phyloP scores from a whole-genome alignment of 345 rosid species.

The Camelina sativa region DNA sequence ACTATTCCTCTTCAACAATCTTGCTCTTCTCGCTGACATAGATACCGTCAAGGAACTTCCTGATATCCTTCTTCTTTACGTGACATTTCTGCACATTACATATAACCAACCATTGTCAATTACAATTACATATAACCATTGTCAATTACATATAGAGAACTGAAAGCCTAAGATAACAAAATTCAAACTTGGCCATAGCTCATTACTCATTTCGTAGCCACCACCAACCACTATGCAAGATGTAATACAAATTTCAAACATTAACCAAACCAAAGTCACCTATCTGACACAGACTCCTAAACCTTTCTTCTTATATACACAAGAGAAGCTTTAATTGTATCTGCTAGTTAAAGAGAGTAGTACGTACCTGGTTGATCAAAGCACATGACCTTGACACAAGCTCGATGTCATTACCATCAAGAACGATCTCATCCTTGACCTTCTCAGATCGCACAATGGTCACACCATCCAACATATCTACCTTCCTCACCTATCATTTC shows the following conservation, averaged over 20 bases:
- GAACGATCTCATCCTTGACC: conserved; percentile 64
- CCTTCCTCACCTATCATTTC: conserved; percentile 57
- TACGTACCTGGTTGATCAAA: conserved; percentile 59
- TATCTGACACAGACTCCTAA: background rate
- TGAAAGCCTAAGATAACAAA: too few species aligned
- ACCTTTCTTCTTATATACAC: background rate
- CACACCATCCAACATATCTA: conserved; percentile 67
- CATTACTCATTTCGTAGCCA: too few species aligned
- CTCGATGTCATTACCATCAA: conserved; percentile 70
- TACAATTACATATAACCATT: too few species aligned
- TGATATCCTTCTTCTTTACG: conserved; percentile 69
- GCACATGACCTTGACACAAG: conserved; percentile 69
- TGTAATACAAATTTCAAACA: background rate
- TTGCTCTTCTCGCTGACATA: conserved; percentile 66
- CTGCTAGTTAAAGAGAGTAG: background rate
- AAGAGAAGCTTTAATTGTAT: too few species aligned
- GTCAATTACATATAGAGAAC: too few species aligned
- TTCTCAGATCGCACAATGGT: conserved; percentile 61
- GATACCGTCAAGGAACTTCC: conserved; percentile 72
- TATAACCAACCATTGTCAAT: background rate
- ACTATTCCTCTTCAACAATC: conserved; percentile 43
- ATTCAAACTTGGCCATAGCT: too few species aligned
- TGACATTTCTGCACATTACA: conserved; percentile 56
- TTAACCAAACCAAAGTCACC: background rate
- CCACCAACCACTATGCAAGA: too few species aligned